phyloP scores from a whole-genome alignment of 169 alveolate genomes.

The Plasmodium knowlesi region DNA sequence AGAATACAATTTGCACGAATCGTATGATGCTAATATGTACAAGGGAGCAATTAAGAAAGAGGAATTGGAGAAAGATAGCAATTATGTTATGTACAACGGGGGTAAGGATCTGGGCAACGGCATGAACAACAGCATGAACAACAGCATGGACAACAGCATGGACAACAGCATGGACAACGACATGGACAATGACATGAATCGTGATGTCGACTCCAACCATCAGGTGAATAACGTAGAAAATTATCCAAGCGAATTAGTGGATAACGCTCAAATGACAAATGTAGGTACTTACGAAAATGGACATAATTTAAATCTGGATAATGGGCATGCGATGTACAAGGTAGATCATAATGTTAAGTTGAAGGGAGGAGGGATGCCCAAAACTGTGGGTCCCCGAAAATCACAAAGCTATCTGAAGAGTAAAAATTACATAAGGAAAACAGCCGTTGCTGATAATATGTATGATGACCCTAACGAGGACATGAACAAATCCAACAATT shows the following conservation, averaged over 20 bases:
- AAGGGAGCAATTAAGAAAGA: neutral
- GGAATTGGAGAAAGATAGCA: neutral
- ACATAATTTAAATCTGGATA: neutral
- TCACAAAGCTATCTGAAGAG: neutral
- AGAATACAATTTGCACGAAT: neutral
- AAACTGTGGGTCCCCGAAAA: neutral
- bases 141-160: neutral
- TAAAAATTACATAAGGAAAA: neutral
- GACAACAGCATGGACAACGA: neutral
- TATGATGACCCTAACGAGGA: neutral
- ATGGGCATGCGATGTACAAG: neutral
- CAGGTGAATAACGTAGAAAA: constrained; percentile 12
- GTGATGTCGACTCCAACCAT: neutral
- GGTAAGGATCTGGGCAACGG: neutral
- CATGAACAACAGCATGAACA: neutral
- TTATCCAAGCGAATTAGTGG: constrained; percentile 18
- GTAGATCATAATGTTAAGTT: neutral
- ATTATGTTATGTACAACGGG: constrained; percentile 1
- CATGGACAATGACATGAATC: neutral
- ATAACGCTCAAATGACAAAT: constrained; percentile 3
- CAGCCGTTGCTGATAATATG: neutral
- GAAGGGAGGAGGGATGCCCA: neutral
- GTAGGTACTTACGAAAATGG: neutral
- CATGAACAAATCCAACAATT: neutral
- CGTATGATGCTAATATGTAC: neutral